Evolutionary conservation across 1,284 basidiomycete species (phyloP).

Genomic region (Ustilago loliicola): DNA sequence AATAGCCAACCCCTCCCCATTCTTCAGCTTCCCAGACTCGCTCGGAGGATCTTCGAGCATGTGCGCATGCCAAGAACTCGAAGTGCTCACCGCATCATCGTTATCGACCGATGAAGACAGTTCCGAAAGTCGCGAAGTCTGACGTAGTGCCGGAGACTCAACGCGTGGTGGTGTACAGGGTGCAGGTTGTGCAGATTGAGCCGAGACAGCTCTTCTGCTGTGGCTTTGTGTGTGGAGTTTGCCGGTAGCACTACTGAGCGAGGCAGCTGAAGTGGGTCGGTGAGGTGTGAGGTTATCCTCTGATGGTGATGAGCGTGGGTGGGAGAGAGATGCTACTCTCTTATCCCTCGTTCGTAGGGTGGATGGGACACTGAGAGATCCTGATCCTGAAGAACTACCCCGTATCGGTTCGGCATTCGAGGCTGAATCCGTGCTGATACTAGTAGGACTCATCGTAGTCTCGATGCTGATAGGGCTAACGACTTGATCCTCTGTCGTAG

Average conservation of each 20-base stretch:
- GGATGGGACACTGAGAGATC: conserved; percentile 27
- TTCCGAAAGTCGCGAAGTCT: conserved; percentile 6
- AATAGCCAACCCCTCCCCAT: not conserved
- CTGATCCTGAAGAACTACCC: not conserved
- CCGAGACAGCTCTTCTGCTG: conserved; percentile 22
- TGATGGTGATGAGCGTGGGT: conserved; percentile 14
- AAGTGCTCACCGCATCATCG: conserved; percentile 31
- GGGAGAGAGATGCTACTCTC: conserved; percentile 46
- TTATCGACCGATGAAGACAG: conserved; percentile 9
- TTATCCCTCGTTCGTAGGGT: conserved; percentile 40
- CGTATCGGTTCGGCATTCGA: not conserved
- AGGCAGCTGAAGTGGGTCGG: conserved; percentile 32
- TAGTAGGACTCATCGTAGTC: conserved; percentile 15
- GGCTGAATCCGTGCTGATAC: conserved; percentile 11
- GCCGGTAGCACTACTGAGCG: conserved; percentile 3
- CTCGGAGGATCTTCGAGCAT: conserved; percentile 35
- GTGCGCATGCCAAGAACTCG: conserved; percentile 55
- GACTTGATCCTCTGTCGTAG: conserved; percentile 30
- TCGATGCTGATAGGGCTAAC: conserved; percentile 12
- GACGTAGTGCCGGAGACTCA: conserved; percentile 24
- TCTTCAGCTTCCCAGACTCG: conserved; percentile 8
- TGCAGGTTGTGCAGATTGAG: conserved; percentile 43
- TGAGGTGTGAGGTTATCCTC: not conserved
- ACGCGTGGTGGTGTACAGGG: conserved; percentile 49
- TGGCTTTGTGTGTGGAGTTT: not conserved